Conservation (phyloP, 202 grass and related monocot species). For the Musa balbisiana region DNA sequence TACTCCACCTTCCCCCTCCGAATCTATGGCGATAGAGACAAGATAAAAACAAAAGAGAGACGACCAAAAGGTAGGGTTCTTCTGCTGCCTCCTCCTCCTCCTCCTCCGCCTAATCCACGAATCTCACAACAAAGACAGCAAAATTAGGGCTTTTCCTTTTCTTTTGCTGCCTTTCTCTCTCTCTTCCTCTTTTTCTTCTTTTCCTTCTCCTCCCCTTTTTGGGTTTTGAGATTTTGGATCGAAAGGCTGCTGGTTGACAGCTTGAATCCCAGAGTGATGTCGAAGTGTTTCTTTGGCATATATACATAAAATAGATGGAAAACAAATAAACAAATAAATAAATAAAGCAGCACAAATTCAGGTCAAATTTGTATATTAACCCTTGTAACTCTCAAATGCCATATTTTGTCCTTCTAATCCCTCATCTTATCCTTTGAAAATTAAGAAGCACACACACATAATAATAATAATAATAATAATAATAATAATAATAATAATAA, state of each 20-base stretch:
- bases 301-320: too few relatives aligned
- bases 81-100: background rate
- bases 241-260: conserved; percentile 12
- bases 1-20: background rate
- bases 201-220: background rate
- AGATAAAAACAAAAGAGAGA: too few relatives aligned
- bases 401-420: too few relatives aligned
- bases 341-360: too few relatives aligned
- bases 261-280: background rate
- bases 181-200: background rate
- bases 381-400: too few relatives aligned
- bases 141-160: background rate
- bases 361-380: too few relatives aligned
- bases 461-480: too few relatives aligned
- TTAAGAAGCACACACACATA: too few relatives aligned
- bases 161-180: background rate
- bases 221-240: background rate
- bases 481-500: too few relatives aligned
- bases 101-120: background rate
- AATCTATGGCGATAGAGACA: background rate
- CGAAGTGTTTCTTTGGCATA: background rate
- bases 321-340: too few relatives aligned
- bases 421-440: too few relatives aligned
- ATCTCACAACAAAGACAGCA: background rate
- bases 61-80: background rate